A percentile compares a stretch with the other conserved stretches of the same genome.
These are phyloP conservation scores for Quercus tomentella DNA, from an alignment of 331 rosid genomes.

Conservation along the genomic window DNA sequence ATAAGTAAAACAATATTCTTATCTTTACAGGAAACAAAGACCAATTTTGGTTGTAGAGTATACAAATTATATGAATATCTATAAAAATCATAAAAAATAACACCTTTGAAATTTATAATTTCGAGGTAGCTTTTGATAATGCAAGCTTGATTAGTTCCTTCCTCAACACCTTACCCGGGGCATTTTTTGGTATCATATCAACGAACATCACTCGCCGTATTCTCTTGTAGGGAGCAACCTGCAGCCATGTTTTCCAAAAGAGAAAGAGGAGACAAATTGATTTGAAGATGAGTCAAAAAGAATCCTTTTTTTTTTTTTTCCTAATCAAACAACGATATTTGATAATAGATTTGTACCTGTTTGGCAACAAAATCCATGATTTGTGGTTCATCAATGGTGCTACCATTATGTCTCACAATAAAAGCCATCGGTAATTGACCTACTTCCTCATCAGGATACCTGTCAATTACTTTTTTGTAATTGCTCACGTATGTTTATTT, in stretches of 20 bases:
- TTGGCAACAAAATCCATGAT: slow-evolving; percentile 48
- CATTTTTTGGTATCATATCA: slow-evolving; percentile 52
- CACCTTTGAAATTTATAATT: not conserved
- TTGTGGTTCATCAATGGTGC: slow-evolving; percentile 34
- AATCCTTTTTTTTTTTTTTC: too few relatives aligned
- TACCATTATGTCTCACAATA: slow-evolving; percentile 41
- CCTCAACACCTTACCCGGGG: slow-evolving; percentile 50
- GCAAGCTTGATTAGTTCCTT: slow-evolving; percentile 42
- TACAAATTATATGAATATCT: too few relatives aligned
- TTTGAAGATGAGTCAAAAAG: too few relatives aligned
- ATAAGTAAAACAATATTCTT: too few relatives aligned
- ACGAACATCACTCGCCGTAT: slow-evolving; percentile 41
- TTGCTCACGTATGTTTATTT: not conserved
- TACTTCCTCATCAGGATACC: slow-evolving; percentile 69
- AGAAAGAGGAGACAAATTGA: too few relatives aligned
- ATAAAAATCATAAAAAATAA: too few relatives aligned
- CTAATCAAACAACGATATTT: too few relatives aligned
- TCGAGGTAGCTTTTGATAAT: not conserved
- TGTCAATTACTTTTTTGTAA: not conserved
- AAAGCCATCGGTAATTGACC: slow-evolving; percentile 73
- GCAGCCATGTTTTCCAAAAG: not conserved
- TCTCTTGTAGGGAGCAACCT: slow-evolving; percentile 73
- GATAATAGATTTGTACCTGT: slow-evolving; percentile 30
- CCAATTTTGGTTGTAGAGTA: too few relatives aligned
- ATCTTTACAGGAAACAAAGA: too few relatives aligned